Percentiles rank a stretch among this genome's conserved stretches.
Evolutionary conservation across 164 flowering plant species (phyloP).

Genomic region (Vitis riparia): DNA sequence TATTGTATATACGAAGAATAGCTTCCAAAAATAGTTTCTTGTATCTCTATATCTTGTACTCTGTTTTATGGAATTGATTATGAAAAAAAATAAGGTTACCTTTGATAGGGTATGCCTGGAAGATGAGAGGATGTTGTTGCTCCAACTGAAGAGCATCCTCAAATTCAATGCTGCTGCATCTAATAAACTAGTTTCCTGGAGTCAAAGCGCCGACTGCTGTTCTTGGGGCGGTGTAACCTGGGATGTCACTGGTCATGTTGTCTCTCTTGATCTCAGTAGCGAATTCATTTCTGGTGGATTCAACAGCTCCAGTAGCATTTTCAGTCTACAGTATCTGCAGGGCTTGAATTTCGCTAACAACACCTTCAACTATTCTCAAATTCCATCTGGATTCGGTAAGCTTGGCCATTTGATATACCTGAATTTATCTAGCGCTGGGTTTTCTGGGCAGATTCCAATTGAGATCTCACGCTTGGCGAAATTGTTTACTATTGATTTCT

Average conservation of each 20-base stretch:
- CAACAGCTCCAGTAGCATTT: slow-evolving; percentile 28
- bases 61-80: slow-evolving; percentile 1
- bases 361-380: slow-evolving; percentile 17
- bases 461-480: slow-evolving; percentile 27
- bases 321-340: slow-evolving; percentile 29
- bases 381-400: slow-evolving; percentile 4
- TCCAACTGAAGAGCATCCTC: slow-evolving; percentile 6
- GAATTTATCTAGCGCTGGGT: slow-evolving; percentile 50
- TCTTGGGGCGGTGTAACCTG: slow-evolving; percentile 41
- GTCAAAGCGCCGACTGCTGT: slow-evolving; percentile 1
- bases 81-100: background rate
- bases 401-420: slow-evolving; percentile 28
- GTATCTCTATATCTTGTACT: slow-evolving; percentile 6
- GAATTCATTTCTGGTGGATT: slow-evolving; percentile 24
- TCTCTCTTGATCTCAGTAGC: slow-evolving; percentile 26
- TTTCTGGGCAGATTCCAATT: slow-evolving; percentile 43
- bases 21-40: background rate
- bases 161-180: background rate
- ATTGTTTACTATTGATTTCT: slow-evolving; percentile 37
- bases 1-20: background rate
- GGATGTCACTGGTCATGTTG: slow-evolving; percentile 29
- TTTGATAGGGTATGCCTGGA: too few species aligned
- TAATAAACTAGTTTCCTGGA: too few species aligned
- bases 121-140: slow-evolving; percentile 4
- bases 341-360: slow-evolving; percentile 39